Evolutionary conservation across 352 stramenopile genomes (phyloP), one percentile per base, ranked within the genome.

Genomic region (Aphanomyces euteiches): DNA sequence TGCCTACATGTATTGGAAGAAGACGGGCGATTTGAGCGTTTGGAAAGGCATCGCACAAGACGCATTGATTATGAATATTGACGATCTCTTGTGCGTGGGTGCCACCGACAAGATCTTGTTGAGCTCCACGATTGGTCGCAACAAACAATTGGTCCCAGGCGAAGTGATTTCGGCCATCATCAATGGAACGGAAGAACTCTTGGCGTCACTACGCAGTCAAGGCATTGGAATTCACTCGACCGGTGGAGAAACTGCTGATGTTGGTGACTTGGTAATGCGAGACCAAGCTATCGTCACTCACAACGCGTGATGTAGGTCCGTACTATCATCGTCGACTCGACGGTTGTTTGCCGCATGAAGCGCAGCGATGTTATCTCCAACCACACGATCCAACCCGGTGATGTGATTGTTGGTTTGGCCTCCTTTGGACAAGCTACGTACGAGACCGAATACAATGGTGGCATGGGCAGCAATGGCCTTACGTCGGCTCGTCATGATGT

Each of bases 1-100:
- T 7, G 75, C 74, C 10, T 80, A 80, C 65, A 78, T 79, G 70
- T 80, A 79, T 60, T 80, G 74, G 73, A 79, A 77, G 58, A 76
- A 79, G 67, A 80, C 75, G 2, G 75, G 75, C 10, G 74, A 80
- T 56, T 56, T 78, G 13, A 67, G 28, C 3, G 74, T 80, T 8
- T 80, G 74, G 74, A 80, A 80, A 43, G 75, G 74, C 47, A 79
- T 80, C 19, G 75, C 75, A 6, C 75, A 80, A 67, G 75, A 80
- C 34, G 72, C 70, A 17, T 47, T 80, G 41, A 74, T 80, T 39
- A 80, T 80, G 75, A 80, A 80, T 65, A 56, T 80, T 6, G 75
- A 80, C 63, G 75, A 80, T 54, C 60, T 80, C 7, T 28, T 79
- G 34, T 80, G 75, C 54, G 76, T 78, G 2, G 75, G 75, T 19